phyloP scores from a whole-genome alignment of 345 rosid genomes.

The Crucihimalaya himalaica region DNA sequence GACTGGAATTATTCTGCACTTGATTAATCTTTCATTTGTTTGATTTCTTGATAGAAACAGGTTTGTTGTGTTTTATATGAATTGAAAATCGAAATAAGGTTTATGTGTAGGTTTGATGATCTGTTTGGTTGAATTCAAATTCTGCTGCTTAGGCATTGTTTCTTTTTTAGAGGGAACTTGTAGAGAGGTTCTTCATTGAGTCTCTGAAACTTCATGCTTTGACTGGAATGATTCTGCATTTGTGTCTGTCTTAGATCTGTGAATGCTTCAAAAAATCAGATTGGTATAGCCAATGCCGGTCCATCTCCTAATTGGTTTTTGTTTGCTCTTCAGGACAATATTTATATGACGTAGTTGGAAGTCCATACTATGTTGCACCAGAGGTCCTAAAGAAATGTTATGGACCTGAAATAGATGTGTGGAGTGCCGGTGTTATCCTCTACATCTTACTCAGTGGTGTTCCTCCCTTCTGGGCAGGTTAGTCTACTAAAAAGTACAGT shows the following conservation, averaged over 20 bases:
- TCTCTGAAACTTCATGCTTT: constrained; percentile 1
- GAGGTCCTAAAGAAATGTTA: constrained; percentile 86
- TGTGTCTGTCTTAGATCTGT: constrained; percentile 10
- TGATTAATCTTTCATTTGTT: background rate
- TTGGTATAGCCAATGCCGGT: background rate
- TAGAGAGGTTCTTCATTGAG: background rate
- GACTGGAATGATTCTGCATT: background rate
- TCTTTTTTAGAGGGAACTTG: background rate
- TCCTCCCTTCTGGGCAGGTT: constrained; percentile 99
- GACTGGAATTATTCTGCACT: background rate
- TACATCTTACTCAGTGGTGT: constrained; percentile 94
- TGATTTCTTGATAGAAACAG: constrained; percentile 2
- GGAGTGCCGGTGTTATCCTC: constrained; percentile 99
- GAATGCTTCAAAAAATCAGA: background rate
- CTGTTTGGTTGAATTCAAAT: background rate
- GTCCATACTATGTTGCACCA: constrained; percentile 98
- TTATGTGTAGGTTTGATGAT: background rate
- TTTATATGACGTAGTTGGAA: constrained; percentile 88
- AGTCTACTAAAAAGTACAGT: background rate
- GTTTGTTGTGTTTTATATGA: background rate
- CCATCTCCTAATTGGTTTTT: background rate
- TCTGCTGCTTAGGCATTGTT: background rate
- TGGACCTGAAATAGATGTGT: constrained; percentile 92
- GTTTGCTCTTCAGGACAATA: constrained; percentile 61
- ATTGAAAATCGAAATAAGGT: background rate